phyloP scores from a whole-genome alignment of 148 eudicot species.

The Rheum nobile region DNA sequence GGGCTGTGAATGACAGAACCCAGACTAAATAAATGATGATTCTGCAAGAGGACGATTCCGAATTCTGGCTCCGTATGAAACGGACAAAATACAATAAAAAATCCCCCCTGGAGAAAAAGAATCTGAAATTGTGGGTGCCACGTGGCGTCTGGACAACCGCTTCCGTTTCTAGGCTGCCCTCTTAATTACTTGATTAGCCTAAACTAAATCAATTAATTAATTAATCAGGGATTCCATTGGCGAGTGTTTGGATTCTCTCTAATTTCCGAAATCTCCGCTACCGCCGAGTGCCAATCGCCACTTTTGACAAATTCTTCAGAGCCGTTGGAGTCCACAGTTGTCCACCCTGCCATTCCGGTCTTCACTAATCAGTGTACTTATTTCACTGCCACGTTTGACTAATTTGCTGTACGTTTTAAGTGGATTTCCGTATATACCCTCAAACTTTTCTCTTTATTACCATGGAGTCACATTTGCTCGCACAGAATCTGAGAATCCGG shows the following conservation, averaged over 20 bases:
- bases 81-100: not conserved
- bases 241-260: not conserved
- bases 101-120: not conserved
- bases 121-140: not conserved
- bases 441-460: not conserved
- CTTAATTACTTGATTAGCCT: not conserved
- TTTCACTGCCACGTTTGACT: conserved; percentile 1
- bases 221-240: not conserved
- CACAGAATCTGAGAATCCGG: not conserved
- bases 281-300: not conserved
- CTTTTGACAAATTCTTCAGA: not conserved
- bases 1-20: not conserved
- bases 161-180: not conserved
- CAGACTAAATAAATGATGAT: not conserved
- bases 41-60: conserved; percentile 3
- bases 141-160: not conserved
- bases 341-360: not conserved
- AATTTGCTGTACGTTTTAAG: not conserved
- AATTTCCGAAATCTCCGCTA: not conserved
- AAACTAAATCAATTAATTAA: not conserved
- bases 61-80: not conserved
- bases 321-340: conserved; percentile 2
- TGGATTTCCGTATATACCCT: not conserved
- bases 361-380: not conserved
- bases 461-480: too few species aligned